phyloP scores from a whole-genome alignment of 1,284 basidiomycete species.

The Erythrobasidium hasegawianum region DNA sequence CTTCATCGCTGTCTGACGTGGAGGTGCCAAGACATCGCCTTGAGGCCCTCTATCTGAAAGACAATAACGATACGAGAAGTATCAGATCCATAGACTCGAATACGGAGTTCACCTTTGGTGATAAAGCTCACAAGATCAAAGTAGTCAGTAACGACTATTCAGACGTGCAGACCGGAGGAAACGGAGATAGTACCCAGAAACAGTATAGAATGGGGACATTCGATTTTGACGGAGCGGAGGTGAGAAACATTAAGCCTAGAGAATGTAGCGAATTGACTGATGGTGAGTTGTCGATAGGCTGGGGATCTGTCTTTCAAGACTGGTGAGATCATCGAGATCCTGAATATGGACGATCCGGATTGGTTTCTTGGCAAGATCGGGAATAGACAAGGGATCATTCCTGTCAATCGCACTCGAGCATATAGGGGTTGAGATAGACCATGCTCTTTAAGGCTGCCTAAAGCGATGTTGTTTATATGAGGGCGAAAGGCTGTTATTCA shows the following conservation, averaged over 20 bases:
- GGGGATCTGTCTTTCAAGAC: conserved; percentile 81
- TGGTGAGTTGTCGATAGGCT: conserved; percentile 50
- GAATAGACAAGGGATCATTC: conserved; percentile 56
- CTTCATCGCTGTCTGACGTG: conserved; percentile 21
- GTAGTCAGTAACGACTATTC: conserved; percentile 22
- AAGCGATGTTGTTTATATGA: too few relatives aligned
- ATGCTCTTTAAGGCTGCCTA: too few relatives aligned
- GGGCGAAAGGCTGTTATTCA: too few relatives aligned
- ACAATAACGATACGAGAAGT: conserved; percentile 7
- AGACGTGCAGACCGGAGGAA: background rate
- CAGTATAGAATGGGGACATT: conserved; percentile 23
- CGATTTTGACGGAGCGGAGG: conserved; percentile 29
- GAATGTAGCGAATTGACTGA: background rate
- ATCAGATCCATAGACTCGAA: conserved; percentile 29
- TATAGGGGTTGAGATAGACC: conserved; percentile 8
- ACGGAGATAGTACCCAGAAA: conserved; percentile 17
- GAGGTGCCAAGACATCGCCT: conserved; percentile 19
- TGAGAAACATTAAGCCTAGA: background rate
- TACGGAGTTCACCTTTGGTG: conserved; percentile 16
- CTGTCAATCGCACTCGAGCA: conserved; percentile 50
- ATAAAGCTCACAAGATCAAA: conserved; percentile 10
- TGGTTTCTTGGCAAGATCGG: conserved; percentile 65
- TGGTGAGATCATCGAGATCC: conserved; percentile 75
- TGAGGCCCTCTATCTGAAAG: conserved; percentile 5
- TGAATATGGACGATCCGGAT: conserved; percentile 66